A percentile compares a stretch with the other conserved stretches of the same genome.
phyloP scores from a whole-genome alignment of 306 rosid genomes.

The Delonix regia region DNA sequence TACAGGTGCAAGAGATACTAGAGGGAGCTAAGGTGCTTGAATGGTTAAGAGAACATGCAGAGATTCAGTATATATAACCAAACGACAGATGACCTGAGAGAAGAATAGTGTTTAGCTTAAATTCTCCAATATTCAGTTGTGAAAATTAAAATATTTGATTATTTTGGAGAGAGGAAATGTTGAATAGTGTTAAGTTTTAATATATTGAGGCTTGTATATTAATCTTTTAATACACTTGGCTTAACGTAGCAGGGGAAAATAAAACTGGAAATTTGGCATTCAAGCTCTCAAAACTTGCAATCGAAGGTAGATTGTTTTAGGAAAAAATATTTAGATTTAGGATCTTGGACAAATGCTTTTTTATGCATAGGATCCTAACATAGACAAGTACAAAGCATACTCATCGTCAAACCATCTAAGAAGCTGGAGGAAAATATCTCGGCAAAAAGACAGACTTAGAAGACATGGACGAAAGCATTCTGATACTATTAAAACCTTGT shows the following conservation, averaged over 20 bases:
- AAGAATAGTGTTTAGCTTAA: conserved; percentile 1
- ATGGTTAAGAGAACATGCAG: conserved; percentile 90
- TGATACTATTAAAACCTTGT: no score
- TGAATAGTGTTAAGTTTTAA: neutral
- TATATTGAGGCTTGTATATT: neutral
- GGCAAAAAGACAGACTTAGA: no score
- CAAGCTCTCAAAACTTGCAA: neutral
- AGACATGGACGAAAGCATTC: no score
- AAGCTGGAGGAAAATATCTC: no score
- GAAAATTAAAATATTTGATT: conserved; percentile 17
- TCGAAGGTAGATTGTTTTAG: no score
- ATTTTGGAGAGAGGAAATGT: neutral
- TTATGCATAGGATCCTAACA: no score
- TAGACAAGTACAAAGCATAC: no score
- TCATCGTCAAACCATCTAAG: no score
- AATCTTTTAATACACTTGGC: neutral
- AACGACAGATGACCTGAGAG: conserved; percentile 41
- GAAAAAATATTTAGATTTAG: no score
- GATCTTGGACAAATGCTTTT: no score
- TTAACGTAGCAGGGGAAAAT: neutral
- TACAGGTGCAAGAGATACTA: conserved; percentile 92
- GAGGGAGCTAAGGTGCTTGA: conserved; percentile 99
- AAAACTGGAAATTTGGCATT: neutral
- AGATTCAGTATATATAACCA: conserved; percentile 64
- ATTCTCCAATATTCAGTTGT: neutral